A percentile compares a stretch with the other conserved stretches of the same genome.
phyloP scores from a whole-genome alignment of 805 yeast species.

The Dipodascopsis uninucleata region DNA sequence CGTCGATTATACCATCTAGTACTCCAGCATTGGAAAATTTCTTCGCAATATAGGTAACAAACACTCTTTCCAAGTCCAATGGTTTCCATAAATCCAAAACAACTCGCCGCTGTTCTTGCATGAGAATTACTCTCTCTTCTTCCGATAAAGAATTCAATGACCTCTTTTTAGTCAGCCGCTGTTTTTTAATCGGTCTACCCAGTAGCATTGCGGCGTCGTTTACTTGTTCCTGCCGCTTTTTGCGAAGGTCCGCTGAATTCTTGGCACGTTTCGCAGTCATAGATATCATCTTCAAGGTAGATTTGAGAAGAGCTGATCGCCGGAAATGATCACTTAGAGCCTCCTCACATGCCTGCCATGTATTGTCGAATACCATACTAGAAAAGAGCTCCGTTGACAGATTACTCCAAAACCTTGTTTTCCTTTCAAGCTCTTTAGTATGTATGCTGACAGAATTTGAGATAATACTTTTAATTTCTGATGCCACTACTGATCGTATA shows the following conservation, averaged over 20 bases:
- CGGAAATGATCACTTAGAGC: slow-evolving; percentile 46
- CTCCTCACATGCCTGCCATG: slow-evolving; percentile 44
- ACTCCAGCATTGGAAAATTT: slow-evolving; percentile 34
- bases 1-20: slow-evolving; percentile 34
- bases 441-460: slow-evolving; percentile 16
- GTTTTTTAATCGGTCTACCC: slow-evolving; percentile 20
- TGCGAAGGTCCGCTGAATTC: slow-evolving; percentile 34
- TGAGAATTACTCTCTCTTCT: slow-evolving; percentile 16
- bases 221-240: slow-evolving; percentile 42
- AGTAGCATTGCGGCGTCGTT: slow-evolving; percentile 21
- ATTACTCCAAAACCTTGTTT: slow-evolving; percentile 34
- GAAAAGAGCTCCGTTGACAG: slow-evolving; percentile 51
- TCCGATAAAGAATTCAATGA: slow-evolving; percentile 29
- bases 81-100: slow-evolving; percentile 49
- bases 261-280: slow-evolving; percentile 32
- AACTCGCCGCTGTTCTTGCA: slow-evolving; percentile 36
- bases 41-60: slow-evolving; percentile 33
- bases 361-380: slow-evolving; percentile 60
- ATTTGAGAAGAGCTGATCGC: slow-evolving; percentile 35
- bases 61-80: slow-evolving; percentile 40
- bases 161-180: slow-evolving; percentile 8
- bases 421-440: slow-evolving; percentile 30
- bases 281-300: slow-evolving; percentile 37
- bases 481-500: slow-evolving; percentile 13
- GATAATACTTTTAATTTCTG: slow-evolving; percentile 18